Conservation (phyloP, 805 yeast species). For the Scheffersomyces ergatensis region DNA sequence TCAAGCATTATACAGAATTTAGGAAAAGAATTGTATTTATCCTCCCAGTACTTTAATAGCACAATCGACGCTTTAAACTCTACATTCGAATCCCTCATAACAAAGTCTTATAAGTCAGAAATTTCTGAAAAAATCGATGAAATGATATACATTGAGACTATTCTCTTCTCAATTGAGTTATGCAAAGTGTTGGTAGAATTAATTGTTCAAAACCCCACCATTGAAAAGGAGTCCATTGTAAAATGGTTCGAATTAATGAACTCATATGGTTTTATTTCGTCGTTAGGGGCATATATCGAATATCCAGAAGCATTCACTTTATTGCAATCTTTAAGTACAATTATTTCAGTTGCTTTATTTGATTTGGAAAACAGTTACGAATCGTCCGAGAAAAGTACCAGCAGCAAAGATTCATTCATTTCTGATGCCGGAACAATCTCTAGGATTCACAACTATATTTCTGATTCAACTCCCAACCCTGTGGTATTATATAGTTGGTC, state of each 20-base stretch:
- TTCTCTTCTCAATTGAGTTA: slow-evolving; percentile 30
- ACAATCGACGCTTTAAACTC: slow-evolving; percentile 15
- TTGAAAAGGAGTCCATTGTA: slow-evolving; percentile 29
- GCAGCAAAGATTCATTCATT: slow-evolving; percentile 36
- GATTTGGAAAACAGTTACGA: slow-evolving; percentile 55
- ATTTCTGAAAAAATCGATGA: slow-evolving; percentile 16
- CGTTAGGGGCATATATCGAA: slow-evolving; percentile 23
- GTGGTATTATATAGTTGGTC: slow-evolving; percentile 67
- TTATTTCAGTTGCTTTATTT: slow-evolving; percentile 50
- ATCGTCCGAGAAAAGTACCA: slow-evolving; percentile 20
- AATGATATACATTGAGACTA: slow-evolving; percentile 25
- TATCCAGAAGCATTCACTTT: slow-evolving; percentile 24
- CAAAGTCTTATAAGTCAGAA: slow-evolving; percentile 9
- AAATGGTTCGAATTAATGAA: slow-evolving; percentile 59
- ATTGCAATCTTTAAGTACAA: slow-evolving; percentile 46
- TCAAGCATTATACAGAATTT: slow-evolving; percentile 32
- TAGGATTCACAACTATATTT: slow-evolving; percentile 38
- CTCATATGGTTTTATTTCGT: slow-evolving; percentile 20
- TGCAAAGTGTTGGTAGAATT: slow-evolving; percentile 40
- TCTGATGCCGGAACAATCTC: slow-evolving; percentile 34
- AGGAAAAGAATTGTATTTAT: slow-evolving; percentile 36
- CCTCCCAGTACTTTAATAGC: slow-evolving; percentile 22
- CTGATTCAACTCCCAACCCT: slow-evolving; percentile 38
- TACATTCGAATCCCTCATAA: slow-evolving; percentile 8
- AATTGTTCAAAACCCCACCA: slow-evolving; percentile 33